phyloP scores from a whole-genome alignment of 73 alveolate species.

The Breviolum minutum region DNA sequence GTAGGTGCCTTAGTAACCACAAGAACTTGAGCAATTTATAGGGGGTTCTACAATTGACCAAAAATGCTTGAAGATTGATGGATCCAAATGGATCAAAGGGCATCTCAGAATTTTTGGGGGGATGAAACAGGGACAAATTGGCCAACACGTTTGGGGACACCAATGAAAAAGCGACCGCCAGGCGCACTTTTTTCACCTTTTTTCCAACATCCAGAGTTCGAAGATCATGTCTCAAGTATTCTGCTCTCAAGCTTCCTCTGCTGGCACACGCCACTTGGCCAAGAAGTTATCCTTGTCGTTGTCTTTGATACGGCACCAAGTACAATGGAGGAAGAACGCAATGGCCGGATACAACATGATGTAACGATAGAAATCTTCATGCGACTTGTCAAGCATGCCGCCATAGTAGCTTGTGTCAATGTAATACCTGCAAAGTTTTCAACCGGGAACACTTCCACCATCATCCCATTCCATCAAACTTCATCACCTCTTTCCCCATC shows the following conservation, averaged over 20 bases:
- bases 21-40: no score
- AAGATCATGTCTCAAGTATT: no score
- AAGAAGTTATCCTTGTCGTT: conserved; percentile 93
- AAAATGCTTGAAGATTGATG: neutral
- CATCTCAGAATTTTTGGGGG: conserved; percentile 27
- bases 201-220: no score
- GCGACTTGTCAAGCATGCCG: conserved; percentile 93
- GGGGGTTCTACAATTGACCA: no score
- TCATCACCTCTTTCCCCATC: no score
- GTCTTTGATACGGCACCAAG: conserved; percentile 94
- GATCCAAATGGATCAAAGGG: neutral
- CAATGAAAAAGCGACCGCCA: no score
- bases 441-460: no score
- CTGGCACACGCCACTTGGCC: conserved; percentile 95
- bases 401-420: conserved; percentile 92
- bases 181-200: no score
- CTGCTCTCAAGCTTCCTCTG: conserved; percentile 49
- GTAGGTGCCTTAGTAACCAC: conserved; percentile 97
- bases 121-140: no score
- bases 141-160: no score
- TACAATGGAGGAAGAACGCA: conserved; percentile 87
- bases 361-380: conserved; percentile 89
- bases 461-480: no score
- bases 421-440: conserved; percentile 30
- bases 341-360: conserved; percentile 84